Conservation (phyloP, 495 filamentous ascomycete genomes). For the Penicillium soppii region DNA sequence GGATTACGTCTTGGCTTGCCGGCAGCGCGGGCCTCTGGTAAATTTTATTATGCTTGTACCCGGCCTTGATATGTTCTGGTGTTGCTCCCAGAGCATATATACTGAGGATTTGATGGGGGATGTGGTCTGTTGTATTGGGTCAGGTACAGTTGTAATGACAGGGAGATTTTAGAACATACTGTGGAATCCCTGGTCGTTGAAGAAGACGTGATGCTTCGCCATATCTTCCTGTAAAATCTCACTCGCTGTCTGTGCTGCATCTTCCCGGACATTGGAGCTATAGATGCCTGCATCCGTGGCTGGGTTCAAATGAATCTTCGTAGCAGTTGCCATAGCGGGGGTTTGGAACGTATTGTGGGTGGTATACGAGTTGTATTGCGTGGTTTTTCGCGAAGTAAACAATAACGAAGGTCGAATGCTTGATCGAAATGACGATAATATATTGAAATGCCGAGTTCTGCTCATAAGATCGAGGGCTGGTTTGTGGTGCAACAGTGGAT, state of each 20-base stretch:
- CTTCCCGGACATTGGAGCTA: slow-evolving; percentile 49
- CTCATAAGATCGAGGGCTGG: too few species aligned
- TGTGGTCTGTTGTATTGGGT: slow-evolving; percentile 48
- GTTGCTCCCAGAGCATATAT: slow-evolving; percentile 72
- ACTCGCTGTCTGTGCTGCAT: slow-evolving; percentile 58
- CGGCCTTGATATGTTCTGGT: slow-evolving; percentile 51
- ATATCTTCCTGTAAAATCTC: slow-evolving; percentile 74
- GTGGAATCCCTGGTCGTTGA: slow-evolving; percentile 67
- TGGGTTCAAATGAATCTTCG: slow-evolving; percentile 56
- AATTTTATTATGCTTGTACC: slow-evolving; percentile 56
- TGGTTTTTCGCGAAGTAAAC: not conserved
- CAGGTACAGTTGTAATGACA: not conserved
- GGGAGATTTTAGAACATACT: slow-evolving; percentile 42
- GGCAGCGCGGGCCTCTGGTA: slow-evolving; percentile 58
- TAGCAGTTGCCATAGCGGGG: slow-evolving; percentile 60
- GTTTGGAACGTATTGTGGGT: not conserved
- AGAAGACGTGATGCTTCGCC: slow-evolving; percentile 75
- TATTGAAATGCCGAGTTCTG: too few species aligned
- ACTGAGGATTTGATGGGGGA: slow-evolving; percentile 73
- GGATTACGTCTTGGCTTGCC: slow-evolving; percentile 40
- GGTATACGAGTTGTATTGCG: not conserved
- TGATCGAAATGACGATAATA: not conserved
- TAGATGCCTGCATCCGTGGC: slow-evolving; percentile 58
- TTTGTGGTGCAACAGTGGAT: not conserved
- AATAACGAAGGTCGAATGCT: not conserved